Base-by-base conservation (phyloP, 805 yeast genomes). In the Starmerella bombi region DNA sequence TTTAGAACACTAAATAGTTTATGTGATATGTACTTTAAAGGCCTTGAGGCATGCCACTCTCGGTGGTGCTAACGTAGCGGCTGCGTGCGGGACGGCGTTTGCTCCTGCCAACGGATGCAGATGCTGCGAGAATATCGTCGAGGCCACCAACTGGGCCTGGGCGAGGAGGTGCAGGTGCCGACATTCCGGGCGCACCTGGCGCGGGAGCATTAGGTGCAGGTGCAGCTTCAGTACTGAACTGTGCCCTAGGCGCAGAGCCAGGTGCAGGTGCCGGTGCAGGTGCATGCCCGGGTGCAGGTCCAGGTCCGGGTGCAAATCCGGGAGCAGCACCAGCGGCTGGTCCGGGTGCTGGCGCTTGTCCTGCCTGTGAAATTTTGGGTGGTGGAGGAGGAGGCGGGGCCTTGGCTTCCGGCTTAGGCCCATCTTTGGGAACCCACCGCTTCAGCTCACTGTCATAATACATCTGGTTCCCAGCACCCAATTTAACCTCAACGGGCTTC, bases 351-450 rank as follows among this genome's bases (percentile, higher is more conserved):
- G 47, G 28, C 14, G 38, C 34, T 3, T 36, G 35, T 14, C 71
- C 66, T 43, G 59, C 61, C 7, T 59, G 54, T 18, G 49, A 36
- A 5, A 41, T 48, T 4, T 58, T 46, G 18, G 51, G 42, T 3
- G 56, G 48, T 18, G 52, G 43, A 3, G 93, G 91, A 4, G 94
- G 88, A 3, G 88, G 78, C 2, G 78, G 75, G 65, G 38, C 67
- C 18, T 45, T 50, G 18, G 55, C 59, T 35, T 45, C 49, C 5
- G 62, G 61, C 10, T 52, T 39, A 14, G 55, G 55, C 74, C 91
- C 37, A 71, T 66, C 20, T 77, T 71, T 3, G 72, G 83, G 77
- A 38, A 91, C 74, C 95, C 96, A 91, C 53, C 94, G 71, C 57
- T 79, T 77, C 55, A 80, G 69, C 44, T 80, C 74, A 52, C 82